These are phyloP conservation scores for Massariosphaeria phaeospora DNA, from an alignment of 495 filamentous ascomycete genomes.

Conservation along the genomic window DNA sequence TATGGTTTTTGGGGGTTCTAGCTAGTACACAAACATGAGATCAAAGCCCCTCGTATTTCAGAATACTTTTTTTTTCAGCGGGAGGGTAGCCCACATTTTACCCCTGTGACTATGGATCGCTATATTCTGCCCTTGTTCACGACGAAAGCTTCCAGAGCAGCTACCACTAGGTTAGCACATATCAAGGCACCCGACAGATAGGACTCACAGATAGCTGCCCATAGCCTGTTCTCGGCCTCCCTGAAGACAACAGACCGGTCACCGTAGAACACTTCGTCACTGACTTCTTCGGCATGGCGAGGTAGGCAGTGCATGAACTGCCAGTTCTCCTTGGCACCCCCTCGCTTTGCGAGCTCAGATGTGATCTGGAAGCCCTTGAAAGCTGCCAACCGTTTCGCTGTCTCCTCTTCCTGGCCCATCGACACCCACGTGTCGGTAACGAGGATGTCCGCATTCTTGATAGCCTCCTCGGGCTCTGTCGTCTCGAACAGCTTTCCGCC, in stretches of 20 bases:
- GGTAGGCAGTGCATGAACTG: slow-evolving; percentile 99
- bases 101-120: too few relatives aligned
- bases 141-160: slow-evolving; percentile 82
- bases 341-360: slow-evolving; percentile 68
- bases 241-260: slow-evolving; percentile 76
- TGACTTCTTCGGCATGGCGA: slow-evolving; percentile 89
- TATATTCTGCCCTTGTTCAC: slow-evolving; percentile 76
- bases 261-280: slow-evolving; percentile 89
- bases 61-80: too few relatives aligned
- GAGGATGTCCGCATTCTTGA: slow-evolving; percentile 81
- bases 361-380: slow-evolving; percentile 92
- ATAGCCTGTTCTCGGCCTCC: slow-evolving; percentile 91
- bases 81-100: too few relatives aligned
- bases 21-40: too few relatives aligned
- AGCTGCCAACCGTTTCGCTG: slow-evolving; percentile 64
- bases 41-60: too few relatives aligned
- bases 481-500: slow-evolving; percentile 71
- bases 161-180: slow-evolving; percentile 36
- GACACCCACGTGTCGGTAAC: slow-evolving; percentile 97
- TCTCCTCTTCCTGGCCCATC: slow-evolving; percentile 92
- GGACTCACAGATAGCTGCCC: slow-evolving; percentile 68
- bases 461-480: slow-evolving; percentile 75
- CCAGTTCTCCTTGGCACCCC: slow-evolving; percentile 84
- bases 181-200: not conserved
- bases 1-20: too few relatives aligned